Percentiles rank a stretch among this genome's conserved stretches.
phyloP scores from a whole-genome alignment of 805 yeast genomes.

The Saccharomycopsis fodiens region DNA sequence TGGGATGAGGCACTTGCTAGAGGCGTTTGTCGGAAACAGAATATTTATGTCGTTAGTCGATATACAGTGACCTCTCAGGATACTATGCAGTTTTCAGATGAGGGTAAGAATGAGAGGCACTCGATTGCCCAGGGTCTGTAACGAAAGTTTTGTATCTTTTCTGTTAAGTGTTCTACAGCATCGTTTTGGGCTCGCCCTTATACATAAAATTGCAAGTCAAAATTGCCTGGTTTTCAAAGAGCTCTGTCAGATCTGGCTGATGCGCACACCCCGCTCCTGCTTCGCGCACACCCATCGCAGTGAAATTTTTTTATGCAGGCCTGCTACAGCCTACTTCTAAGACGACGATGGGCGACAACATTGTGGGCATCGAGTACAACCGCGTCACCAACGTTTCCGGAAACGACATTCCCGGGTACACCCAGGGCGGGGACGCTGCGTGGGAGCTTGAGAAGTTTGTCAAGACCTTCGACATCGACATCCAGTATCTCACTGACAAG shows the following conservation, averaged over 20 bases:
- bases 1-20: too few species aligned
- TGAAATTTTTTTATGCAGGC: not conserved
- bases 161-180: too few species aligned
- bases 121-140: too few species aligned
- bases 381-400: constrained; percentile 85
- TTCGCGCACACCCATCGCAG: too few species aligned
- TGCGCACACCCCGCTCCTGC: too few species aligned
- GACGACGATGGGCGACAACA: constrained; percentile 34
- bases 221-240: not conserved
- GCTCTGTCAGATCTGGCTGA: not conserved
- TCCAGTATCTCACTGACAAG: constrained; percentile 58
- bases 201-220: not conserved
- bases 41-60: too few species aligned
- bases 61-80: too few species aligned
- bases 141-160: too few species aligned
- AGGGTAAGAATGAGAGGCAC: too few species aligned
- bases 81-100: too few species aligned
- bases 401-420: constrained; percentile 89
- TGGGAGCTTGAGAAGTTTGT: constrained; percentile 85
- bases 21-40: too few species aligned
- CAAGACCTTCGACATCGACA: constrained; percentile 54
- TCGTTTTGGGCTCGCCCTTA: too few species aligned
- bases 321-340: not conserved
- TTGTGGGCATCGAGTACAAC: constrained; percentile 83
- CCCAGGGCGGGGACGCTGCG: constrained; percentile 51